These are phyloP conservation scores for Calonectria pauciramosa DNA, from an alignment of 2,329 filamentous ascomycete genomes.

Conservation along the genomic window DNA sequence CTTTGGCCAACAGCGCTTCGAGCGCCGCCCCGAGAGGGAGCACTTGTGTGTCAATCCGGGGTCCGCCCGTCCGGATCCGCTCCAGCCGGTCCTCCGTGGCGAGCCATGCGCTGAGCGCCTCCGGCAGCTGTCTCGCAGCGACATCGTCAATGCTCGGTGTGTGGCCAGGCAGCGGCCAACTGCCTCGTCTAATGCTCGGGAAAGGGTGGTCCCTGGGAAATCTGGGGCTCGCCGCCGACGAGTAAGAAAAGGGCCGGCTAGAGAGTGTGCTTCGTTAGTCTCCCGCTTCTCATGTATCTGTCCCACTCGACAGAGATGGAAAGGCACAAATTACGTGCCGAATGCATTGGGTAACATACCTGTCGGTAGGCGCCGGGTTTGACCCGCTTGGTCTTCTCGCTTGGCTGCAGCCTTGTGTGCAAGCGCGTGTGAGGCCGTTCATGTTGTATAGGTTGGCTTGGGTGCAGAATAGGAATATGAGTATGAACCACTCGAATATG, in stretches of 20 bases:
- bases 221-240: background rate
- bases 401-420: slow-evolving; percentile 1
- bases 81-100: slow-evolving; percentile 21
- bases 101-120: slow-evolving; percentile 12
- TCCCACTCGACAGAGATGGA: background rate
- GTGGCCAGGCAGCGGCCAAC: slow-evolving; percentile 20
- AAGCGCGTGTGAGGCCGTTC: slow-evolving; percentile 12
- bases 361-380: slow-evolving; percentile 1
- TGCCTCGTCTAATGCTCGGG: slow-evolving; percentile 8
- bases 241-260: background rate
- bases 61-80: slow-evolving; percentile 23
- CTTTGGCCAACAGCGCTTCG: slow-evolving; percentile 11
- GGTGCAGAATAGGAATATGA: background rate
- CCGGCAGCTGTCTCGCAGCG: background rate
- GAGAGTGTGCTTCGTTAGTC: background rate
- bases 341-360: slow-evolving; percentile 11
- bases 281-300: background rate
- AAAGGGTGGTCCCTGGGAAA: background rate
- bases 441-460: background rate
- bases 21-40: slow-evolving; percentile 15
- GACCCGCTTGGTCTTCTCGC: slow-evolving; percentile 9
- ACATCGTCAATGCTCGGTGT: background rate
- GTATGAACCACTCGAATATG: no score
- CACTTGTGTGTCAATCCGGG: slow-evolving; percentile 15
- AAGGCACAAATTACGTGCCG: background rate